phyloP scores from a whole-genome alignment of 2,329 filamentous ascomycete genomes.

The Calonectria crousiana region DNA sequence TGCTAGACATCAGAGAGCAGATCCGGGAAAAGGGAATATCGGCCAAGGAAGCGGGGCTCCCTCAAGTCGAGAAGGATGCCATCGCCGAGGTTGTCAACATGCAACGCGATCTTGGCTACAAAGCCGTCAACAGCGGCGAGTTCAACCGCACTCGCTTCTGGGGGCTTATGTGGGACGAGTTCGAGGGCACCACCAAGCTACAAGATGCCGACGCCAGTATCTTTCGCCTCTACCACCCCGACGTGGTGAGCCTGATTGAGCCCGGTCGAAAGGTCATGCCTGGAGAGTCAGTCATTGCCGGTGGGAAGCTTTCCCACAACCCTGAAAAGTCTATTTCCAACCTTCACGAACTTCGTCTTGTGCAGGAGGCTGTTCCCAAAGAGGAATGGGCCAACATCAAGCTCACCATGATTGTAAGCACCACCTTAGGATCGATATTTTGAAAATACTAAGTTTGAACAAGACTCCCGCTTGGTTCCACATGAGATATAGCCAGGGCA shows the following conservation, averaged over 20 bases:
- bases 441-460: neutral
- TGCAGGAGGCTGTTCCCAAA: slow-evolving; percentile 60
- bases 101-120: slow-evolving; percentile 75
- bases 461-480: slow-evolving; percentile 56
- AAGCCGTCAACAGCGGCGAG: slow-evolving; percentile 78
- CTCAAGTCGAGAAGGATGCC: slow-evolving; percentile 69
- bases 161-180: slow-evolving; percentile 67
- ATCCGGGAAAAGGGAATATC: slow-evolving; percentile 54
- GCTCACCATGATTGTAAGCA: slow-evolving; percentile 61
- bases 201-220: slow-evolving; percentile 64
- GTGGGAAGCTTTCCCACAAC: slow-evolving; percentile 59
- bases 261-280: slow-evolving; percentile 67
- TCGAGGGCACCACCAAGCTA: slow-evolving; percentile 61
- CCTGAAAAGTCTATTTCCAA: slow-evolving; percentile 58
- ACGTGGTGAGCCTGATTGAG: slow-evolving; percentile 67
- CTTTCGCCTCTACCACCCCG: slow-evolving; percentile 67
- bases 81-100: slow-evolving; percentile 70
- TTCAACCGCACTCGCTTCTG: slow-evolving; percentile 64
- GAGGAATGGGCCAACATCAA: slow-evolving; percentile 65
- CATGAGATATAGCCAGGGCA: slow-evolving; percentile 45
- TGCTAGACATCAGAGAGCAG: slow-evolving; percentile 47
- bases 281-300: slow-evolving; percentile 67
- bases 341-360: slow-evolving; percentile 61
- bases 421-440: neutral
- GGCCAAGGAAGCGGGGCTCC: slow-evolving; percentile 66